Percentiles rank a stretch among this genome's conserved stretches.
Evolutionary conservation across 768 basidiomycete species (phyloP).

Genomic region (Russula brevipes): DNA sequence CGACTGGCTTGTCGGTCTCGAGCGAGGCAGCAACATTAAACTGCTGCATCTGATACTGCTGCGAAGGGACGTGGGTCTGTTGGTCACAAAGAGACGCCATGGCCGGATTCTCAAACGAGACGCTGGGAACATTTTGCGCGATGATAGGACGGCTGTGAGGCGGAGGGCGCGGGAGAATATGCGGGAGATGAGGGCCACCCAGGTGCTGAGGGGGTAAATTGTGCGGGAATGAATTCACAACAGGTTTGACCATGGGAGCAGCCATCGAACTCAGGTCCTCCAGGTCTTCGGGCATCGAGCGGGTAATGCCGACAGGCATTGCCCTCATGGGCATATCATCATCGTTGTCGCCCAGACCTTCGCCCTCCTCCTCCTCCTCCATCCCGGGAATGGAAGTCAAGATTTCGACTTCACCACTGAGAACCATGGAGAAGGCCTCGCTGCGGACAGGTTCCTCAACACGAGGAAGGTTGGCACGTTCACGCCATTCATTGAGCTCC

Average conservation of each 20-base stretch:
- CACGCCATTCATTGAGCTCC: constrained; percentile 93
- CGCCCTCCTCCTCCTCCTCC: constrained; percentile 54
- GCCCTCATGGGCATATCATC: constrained; percentile 26
- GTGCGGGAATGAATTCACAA: constrained; percentile 37
- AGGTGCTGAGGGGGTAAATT: constrained; percentile 27
- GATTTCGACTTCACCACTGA: constrained; percentile 67
- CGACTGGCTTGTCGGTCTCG: constrained; percentile 29
- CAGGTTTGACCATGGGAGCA: constrained; percentile 35
- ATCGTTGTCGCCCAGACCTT: constrained; percentile 42
- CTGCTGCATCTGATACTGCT: constrained; percentile 31
- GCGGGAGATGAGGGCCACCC: constrained; percentile 20
- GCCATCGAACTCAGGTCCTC: constrained; percentile 29
- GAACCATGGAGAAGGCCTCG: constrained; percentile 66
- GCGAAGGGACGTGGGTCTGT: constrained; percentile 29
- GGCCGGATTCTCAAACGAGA: constrained; percentile 51
- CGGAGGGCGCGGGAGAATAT: constrained; percentile 30
- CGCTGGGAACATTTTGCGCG: constrained; percentile 39
- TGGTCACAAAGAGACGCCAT: constrained; percentile 44
- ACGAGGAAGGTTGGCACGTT: constrained; percentile 62
- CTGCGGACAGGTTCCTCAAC: constrained; percentile 69
- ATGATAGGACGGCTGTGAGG: constrained; percentile 41
- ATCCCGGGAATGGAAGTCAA: constrained; percentile 43
- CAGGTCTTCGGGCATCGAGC: constrained; percentile 23
- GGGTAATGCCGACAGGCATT: constrained; percentile 27
- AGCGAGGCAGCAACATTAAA: constrained; percentile 19